Base-by-base conservation (phyloP, 1,139 yeast species). In the Suhomyces panamericanus region DNA sequence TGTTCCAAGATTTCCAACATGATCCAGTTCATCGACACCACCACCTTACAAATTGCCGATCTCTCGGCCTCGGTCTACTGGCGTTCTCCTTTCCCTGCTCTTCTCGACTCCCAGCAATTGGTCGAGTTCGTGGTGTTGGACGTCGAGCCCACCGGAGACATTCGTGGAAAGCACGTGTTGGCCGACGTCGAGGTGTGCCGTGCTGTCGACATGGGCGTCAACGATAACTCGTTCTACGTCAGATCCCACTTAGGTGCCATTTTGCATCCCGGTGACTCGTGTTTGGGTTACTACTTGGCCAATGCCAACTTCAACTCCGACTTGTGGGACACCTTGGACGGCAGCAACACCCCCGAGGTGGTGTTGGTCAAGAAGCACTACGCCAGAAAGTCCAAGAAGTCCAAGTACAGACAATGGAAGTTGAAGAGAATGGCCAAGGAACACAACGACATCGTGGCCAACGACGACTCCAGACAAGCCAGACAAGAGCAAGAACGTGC, bases 341-440 rank as follows among this genome's bases (percentile, higher is more conserved):
- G 76, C 6, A 77, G 74, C 48, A 81, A 80, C 51, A 69, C 81
- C 27, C 96, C 96, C n/a, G 99, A 93, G 60, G 96, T 93, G 38
- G 80, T 91, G 4, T 70, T 93, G 47, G 96, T 93, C 49, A 93
- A 91, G 91, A 93, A 93, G 66, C 80, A 82, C 64, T 93, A 90
- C 73, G 78, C 85, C 44, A 86, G 95, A 75, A 85, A 86, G 70
- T 76, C 83, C 42, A 81, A 80, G 73, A 86, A 85, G 70, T 68
- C 80, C 50, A 86, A 85, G 80, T 81, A 84, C 75, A 85, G 96
- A 75, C 78, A 78, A 67, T 93, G 98, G 98, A 91, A 87, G 73
- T 83, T 93, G 70, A 89, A 88, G 85, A 87, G 98, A 78, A 90
- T 93, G 97, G 98, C 98, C 38, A 86, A 78, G 64, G 98, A 93